A percentile compares a stretch with the other conserved stretches of the same genome.
Conservation (phyloP, 1,139 yeast genomes). For the Candida dubliniensis region DNA sequence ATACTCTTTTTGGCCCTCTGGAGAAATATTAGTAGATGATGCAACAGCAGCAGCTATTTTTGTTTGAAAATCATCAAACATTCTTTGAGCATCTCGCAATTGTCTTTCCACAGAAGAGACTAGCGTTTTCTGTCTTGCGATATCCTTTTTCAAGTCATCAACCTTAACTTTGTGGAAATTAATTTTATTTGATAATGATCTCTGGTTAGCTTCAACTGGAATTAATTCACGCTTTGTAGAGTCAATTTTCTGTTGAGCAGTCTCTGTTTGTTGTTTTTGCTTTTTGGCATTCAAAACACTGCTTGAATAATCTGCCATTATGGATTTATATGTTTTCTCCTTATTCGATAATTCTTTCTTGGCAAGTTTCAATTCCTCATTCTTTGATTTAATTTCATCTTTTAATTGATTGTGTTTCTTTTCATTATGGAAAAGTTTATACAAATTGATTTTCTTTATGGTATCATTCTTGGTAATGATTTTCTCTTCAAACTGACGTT, state of each 20-base stretch:
- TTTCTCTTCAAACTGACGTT: conserved; percentile 63
- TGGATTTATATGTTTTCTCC: conserved; percentile 28
- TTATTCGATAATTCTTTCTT: conserved; percentile 24
- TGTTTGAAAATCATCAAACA: conserved; percentile 47
- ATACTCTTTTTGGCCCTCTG: conserved; percentile 58
- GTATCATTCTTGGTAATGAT: conserved; percentile 48
- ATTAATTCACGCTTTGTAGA: conserved; percentile 49
- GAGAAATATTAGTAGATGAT: conserved; percentile 18
- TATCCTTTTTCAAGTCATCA: conserved; percentile 53
- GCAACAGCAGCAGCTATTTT: conserved; percentile 39
- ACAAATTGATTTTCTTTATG: conserved; percentile 53
- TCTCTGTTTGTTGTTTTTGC: conserved; percentile 38
- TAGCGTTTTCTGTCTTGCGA: conserved; percentile 48
- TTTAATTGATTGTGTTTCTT: conserved; percentile 36
- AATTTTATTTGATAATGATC: conserved; percentile 49
- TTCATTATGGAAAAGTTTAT: conserved; percentile 70
- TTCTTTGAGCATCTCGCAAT: conserved; percentile 44
- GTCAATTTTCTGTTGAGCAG: conserved; percentile 36
- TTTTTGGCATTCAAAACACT: conserved; percentile 44
- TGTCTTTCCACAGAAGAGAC: conserved; percentile 48
- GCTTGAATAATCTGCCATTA: conserved; percentile 48
- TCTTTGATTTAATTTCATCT: conserved; percentile 26
- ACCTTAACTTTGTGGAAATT: conserved; percentile 51
- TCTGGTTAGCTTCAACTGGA: conserved; percentile 58
- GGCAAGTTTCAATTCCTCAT: conserved; percentile 28